Evolutionary conservation across 352 stramenopile genomes (phyloP).

Genomic region (Phytophthora multivora): DNA sequence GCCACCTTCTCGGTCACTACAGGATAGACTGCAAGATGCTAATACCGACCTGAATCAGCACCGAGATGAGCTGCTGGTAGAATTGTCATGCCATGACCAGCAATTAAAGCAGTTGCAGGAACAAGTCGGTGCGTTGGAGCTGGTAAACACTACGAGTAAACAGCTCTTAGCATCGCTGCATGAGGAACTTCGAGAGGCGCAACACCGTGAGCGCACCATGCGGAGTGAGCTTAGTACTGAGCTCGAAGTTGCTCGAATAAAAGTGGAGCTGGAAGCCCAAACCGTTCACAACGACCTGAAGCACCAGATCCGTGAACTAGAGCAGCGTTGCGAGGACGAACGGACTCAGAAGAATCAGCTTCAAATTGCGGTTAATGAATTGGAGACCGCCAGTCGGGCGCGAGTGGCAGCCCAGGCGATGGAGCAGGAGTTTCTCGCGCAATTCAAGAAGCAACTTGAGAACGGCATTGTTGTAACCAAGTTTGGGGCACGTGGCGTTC

Average conservation of each 20-base stretch:
- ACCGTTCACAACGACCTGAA: constrained; percentile 25
- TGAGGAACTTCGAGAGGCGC: constrained; percentile 32
- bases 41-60: constrained; percentile 22
- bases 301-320: constrained; percentile 28
- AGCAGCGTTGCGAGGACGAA: constrained; percentile 28
- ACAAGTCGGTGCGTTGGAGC: constrained; percentile 37
- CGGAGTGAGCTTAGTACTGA: constrained; percentile 27
- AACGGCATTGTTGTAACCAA: constrained; percentile 60
- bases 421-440: constrained; percentile 48
- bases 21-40: constrained; percentile 12
- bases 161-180: constrained; percentile 35
- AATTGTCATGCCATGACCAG: constrained; percentile 51
- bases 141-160: constrained; percentile 34
- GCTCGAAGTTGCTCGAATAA: constrained; percentile 26
- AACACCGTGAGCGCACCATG: constrained; percentile 28
- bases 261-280: constrained; percentile 19
- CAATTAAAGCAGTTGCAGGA: constrained; percentile 43
- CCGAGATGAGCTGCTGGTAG: constrained; percentile 40
- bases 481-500: constrained; percentile 51
- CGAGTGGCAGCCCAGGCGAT: constrained; percentile 35
- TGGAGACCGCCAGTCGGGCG: constrained; percentile 35
- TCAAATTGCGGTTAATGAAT: constrained; percentile 33
- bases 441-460: constrained; percentile 66
- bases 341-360: constrained; percentile 35
- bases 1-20: constrained; percentile 4